Conservation (phyloP, 441 rosid species). For the Cnidoscolus chayamansa region DNA sequence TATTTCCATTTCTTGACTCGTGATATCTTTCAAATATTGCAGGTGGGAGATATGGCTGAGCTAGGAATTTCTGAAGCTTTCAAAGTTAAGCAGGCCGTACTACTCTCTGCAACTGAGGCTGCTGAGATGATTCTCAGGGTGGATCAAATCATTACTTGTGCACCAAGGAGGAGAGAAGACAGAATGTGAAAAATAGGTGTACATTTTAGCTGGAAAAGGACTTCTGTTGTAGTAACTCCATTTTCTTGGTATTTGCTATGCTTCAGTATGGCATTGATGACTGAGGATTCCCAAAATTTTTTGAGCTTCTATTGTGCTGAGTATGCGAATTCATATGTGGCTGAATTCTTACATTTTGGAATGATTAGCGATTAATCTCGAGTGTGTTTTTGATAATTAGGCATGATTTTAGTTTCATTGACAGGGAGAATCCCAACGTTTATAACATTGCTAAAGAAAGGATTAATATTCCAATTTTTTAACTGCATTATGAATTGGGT, state of each 20-base stretch:
- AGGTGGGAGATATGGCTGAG: slow-evolving; percentile 87
- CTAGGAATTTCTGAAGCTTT: slow-evolving; percentile 83
- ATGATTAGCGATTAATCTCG: background rate
- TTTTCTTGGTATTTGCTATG: slow-evolving; percentile 15
- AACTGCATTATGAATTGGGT: background rate
- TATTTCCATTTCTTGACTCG: background rate
- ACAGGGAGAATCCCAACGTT: too few relatives aligned
- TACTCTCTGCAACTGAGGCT: slow-evolving; percentile 96
- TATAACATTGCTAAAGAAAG: too few relatives aligned
- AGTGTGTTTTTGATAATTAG: too few relatives aligned
- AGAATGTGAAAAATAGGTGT: slow-evolving; percentile 56
- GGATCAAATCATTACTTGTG: slow-evolving; percentile 90
- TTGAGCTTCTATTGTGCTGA: background rate
- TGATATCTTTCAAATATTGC: slow-evolving; percentile 21
- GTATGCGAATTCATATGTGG: background rate
- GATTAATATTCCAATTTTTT: too few relatives aligned
- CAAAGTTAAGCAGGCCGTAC: slow-evolving; percentile 90
- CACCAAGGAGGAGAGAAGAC: slow-evolving; percentile 92
- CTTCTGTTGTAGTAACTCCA: background rate
- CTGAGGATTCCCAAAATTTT: background rate
- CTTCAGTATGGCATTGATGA: background rate
- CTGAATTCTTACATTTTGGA: background rate
- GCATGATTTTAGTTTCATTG: too few relatives aligned
- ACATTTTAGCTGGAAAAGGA: background rate
- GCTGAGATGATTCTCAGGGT: slow-evolving; percentile 97